phyloP scores from a whole-genome alignment of 2,329 filamentous ascomycete genomes.

The Daldinia eschscholtzii region DNA sequence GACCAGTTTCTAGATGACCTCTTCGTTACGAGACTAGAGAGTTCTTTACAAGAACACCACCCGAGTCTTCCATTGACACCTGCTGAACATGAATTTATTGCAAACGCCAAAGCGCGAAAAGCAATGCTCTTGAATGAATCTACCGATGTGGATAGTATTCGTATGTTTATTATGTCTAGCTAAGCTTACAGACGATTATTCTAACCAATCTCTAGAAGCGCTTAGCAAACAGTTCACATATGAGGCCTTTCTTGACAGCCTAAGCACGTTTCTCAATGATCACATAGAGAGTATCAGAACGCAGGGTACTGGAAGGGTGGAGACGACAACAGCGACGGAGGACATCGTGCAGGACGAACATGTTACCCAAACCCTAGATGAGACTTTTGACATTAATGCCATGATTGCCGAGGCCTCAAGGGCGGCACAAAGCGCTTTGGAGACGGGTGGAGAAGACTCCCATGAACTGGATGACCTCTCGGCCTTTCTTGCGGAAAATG shows the following conservation, averaged over 20 bases:
- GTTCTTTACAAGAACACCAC: constrained; percentile 48
- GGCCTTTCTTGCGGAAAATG: constrained; percentile 50
- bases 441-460: constrained; percentile 38
- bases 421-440: constrained; percentile 49
- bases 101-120: constrained; percentile 47
- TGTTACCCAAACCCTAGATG: constrained; percentile 42
- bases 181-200: constrained; percentile 9
- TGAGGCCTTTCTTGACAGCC: constrained; percentile 51
- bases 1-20: constrained; percentile 49
- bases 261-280: constrained; percentile 53
- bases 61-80: constrained; percentile 44
- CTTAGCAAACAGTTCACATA: constrained; percentile 52
- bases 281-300: constrained; percentile 51
- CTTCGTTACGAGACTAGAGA: constrained; percentile 49
- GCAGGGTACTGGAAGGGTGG: constrained; percentile 46
- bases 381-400: constrained; percentile 51
- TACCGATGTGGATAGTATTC: constrained; percentile 43
- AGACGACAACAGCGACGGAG: constrained; percentile 42
- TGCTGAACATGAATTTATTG: constrained; percentile 49
- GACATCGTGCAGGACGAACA: constrained; percentile 41
- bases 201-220: constrained; percentile 43
- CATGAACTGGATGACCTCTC: constrained; percentile 49
- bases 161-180: constrained; percentile 43
- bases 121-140: constrained; percentile 51
- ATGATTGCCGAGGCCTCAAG: constrained; percentile 53